Conservation (phyloP, 1,284 basidiomycete genomes). For the Cryptococcus sp. region DNA sequence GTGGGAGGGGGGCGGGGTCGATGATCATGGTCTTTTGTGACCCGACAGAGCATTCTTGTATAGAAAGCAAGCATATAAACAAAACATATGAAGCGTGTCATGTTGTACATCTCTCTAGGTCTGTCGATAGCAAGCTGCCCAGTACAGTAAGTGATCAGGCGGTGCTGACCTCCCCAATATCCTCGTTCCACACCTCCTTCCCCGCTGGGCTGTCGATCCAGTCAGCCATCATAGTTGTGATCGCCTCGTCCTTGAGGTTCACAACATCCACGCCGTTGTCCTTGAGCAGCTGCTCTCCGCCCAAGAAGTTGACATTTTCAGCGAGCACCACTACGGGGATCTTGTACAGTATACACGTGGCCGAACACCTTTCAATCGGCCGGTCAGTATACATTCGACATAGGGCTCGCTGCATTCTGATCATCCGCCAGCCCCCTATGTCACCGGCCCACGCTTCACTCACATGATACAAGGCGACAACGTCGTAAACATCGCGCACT, state of each 20-base stretch:
- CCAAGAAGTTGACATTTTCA: slow-evolving; percentile 38
- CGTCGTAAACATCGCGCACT: slow-evolving; percentile 37
- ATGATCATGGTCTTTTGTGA: too few species aligned
- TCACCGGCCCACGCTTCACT: background rate
- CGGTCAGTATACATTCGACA: background rate
- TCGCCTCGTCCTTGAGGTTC: slow-evolving; percentile 27
- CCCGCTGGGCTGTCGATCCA: slow-evolving; percentile 32
- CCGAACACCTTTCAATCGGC: slow-evolving; percentile 21
- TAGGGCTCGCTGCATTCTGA: too few species aligned
- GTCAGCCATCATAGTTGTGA: slow-evolving; percentile 31
- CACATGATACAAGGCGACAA: slow-evolving; percentile 36
- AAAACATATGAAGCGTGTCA: background rate
- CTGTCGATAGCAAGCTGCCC: too few species aligned
- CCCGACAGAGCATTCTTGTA: too few species aligned
- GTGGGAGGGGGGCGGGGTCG: too few species aligned
- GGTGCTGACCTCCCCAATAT: slow-evolving; percentile 31
- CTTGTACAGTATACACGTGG: slow-evolving; percentile 31
- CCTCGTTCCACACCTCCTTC: slow-evolving; percentile 34
- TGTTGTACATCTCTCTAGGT: background rate
- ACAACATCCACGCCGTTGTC: slow-evolving; percentile 24
- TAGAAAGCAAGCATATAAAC: too few species aligned
- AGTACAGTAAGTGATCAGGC: too few species aligned
- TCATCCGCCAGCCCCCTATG: background rate
- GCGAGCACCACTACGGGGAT: slow-evolving; percentile 30
- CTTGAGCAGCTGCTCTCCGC: slow-evolving; percentile 24